These are phyloP conservation scores for Litchi chinensis DNA, from an alignment of 345 rosid species.

Conservation along the genomic window DNA sequence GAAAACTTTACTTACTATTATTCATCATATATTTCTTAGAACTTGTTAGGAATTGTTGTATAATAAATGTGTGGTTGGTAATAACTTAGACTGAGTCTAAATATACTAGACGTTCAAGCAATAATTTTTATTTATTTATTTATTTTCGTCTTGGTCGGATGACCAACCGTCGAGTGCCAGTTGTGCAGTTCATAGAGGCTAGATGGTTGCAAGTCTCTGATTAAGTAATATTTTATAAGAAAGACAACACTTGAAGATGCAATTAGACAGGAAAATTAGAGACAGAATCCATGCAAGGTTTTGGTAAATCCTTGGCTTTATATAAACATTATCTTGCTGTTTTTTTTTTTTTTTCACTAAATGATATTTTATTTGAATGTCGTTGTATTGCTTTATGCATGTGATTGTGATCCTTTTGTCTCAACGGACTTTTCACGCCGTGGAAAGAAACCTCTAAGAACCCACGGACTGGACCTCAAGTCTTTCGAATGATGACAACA, in stretches of 20 bases:
- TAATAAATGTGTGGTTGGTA: too few species aligned
- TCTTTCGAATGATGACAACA: conserved; percentile 8
- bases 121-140: too few species aligned
- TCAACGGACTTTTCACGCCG: neutral
- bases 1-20: too few species aligned
- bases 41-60: too few species aligned
- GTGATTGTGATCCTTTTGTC: conserved; percentile 3
- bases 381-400: neutral
- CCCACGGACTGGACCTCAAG: conserved; percentile 21
- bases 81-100: too few species aligned
- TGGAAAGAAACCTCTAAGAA: conserved; percentile 14
- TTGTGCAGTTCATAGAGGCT: neutral
- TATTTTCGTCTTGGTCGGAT: neutral
- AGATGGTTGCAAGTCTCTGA: too few species aligned
- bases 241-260: neutral
- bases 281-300: neutral
- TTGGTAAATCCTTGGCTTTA: too few species aligned
- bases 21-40: too few species aligned
- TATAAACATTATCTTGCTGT: too few species aligned
- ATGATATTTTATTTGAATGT: neutral
- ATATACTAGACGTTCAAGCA: too few species aligned
- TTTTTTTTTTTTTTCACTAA: neutral
- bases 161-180: neutral
- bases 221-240: neutral
- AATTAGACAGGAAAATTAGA: conserved; percentile 16